Conservation (phyloP, 176 grass and related monocot species). For the Aegilops longissima region DNA sequence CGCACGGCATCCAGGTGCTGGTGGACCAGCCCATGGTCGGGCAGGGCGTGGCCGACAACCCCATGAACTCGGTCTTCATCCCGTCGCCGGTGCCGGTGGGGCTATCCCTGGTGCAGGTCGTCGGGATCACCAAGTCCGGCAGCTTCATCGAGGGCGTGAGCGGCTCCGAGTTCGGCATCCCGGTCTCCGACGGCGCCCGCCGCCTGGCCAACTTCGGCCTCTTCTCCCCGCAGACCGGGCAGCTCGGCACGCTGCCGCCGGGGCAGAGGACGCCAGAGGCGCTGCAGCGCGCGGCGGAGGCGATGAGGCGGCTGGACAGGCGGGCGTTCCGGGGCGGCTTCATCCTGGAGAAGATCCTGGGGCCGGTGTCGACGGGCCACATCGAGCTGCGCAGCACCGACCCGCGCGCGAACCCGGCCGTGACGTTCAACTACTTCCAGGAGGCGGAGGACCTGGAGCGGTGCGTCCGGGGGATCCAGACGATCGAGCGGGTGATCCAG, state of each 20-base stretch:
- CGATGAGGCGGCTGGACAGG: conserved; percentile 50
- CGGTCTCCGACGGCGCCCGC: conserved; percentile 18
- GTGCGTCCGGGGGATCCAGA: conserved; percentile 62
- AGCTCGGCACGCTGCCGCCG: conserved; percentile 65
- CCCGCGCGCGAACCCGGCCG: conserved; percentile 64
- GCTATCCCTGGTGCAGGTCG: conserved; percentile 68
- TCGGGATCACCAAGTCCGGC: conserved; percentile 64
- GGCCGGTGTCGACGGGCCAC: conserved; percentile 65
- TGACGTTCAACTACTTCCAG: conserved; percentile 96
- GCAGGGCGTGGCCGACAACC: conserved; percentile 81
- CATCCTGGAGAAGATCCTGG: conserved; percentile 84
- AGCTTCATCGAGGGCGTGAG: conserved; percentile 83
- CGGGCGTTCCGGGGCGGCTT: conserved; percentile 64
- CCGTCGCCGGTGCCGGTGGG: conserved; percentile 62
- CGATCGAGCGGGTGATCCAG: conserved; percentile 62
- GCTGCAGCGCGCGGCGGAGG: conserved; percentile 47
- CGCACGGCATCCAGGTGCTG: conserved; percentile 53
- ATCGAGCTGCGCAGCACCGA: conserved; percentile 60
- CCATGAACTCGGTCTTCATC: conserved; percentile 74
- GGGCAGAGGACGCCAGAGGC: conserved; percentile 69
- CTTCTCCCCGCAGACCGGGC: conserved; percentile 71
- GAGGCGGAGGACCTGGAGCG: conserved; percentile 58
- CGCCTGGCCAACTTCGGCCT: conserved; percentile 53
- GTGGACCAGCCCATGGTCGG: conserved; percentile 77
- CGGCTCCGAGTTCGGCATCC: conserved; percentile 60